phyloP scores from a whole-genome alignment of 208 protist species.

The Trypanosoma platydactyli region DNA sequence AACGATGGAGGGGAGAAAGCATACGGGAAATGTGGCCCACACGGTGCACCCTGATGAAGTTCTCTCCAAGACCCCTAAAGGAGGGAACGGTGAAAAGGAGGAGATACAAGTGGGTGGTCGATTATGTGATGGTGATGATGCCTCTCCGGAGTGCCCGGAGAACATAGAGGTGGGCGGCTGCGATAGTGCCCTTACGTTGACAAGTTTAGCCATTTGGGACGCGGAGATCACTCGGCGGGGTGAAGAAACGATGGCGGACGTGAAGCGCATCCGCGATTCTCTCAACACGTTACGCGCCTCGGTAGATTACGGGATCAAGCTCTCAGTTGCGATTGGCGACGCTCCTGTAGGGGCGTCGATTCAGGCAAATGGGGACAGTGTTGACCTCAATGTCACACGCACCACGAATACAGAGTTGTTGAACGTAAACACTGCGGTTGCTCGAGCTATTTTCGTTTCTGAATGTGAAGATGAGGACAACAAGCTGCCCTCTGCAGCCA shows the following conservation, averaged over 20 bases:
- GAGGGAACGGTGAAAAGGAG: not conserved
- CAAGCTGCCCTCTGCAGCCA: not conserved
- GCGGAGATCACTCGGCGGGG: not conserved
- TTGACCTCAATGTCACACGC: not conserved
- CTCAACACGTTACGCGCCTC: not conserved
- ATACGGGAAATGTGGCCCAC: too few species aligned
- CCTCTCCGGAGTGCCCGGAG: not conserved
- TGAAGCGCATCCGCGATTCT: not conserved
- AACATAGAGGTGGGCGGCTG: not conserved
- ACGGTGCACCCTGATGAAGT: not conserved
- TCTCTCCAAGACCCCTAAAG: not conserved
- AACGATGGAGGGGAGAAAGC: too few species aligned
- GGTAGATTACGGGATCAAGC: not conserved
- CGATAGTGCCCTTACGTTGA: conserved; percentile 11
- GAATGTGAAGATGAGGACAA: conserved; percentile 8
- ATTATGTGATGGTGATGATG: not conserved
- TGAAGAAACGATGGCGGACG: not conserved
- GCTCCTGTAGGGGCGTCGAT: too few species aligned
- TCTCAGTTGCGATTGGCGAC: too few species aligned
- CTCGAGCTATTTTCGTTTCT: not conserved
- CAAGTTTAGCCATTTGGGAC: conserved; percentile 18
- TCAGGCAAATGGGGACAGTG: too few species aligned
- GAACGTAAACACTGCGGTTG: too few species aligned
- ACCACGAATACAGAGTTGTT: not conserved
- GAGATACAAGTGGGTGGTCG: conserved; percentile 13